These are phyloP conservation scores for Daldinia loculata DNA, from an alignment of 495 filamentous ascomycete species.

Conservation along the genomic window DNA sequence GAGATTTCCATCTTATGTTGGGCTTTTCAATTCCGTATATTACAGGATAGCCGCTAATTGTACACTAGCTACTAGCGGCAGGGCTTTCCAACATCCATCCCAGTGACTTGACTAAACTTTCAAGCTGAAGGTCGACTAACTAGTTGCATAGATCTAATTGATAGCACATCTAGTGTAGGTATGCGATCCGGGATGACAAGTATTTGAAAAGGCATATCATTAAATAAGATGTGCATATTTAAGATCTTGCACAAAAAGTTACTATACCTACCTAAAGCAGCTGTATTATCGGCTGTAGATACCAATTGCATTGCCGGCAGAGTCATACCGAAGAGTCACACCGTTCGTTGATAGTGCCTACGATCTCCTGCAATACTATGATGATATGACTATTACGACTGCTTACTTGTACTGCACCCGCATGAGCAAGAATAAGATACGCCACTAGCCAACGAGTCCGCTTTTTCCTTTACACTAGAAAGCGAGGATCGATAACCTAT, in stretches of 20 bases:
- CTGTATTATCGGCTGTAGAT: neutral
- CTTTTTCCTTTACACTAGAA: neutral
- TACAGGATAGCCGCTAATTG: neutral
- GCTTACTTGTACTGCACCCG: neutral
- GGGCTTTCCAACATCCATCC: neutral
- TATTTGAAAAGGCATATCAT: neutral
- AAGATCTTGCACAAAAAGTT: neutral
- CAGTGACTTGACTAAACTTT: neutral
- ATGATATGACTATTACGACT: neutral
- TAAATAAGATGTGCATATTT: neutral
- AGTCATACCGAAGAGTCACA: slow-evolving; percentile 2
- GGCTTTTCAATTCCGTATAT: neutral
- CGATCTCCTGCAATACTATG: neutral
- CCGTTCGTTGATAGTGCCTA: neutral
- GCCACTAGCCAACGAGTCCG: neutral
- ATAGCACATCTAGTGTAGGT: no score
- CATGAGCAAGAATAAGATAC: neutral
- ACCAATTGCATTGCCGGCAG: no score
- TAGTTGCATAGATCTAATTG: no score
- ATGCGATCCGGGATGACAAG: neutral
- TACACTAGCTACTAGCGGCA: neutral
- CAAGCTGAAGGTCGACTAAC: neutral
- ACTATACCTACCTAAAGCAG: neutral
- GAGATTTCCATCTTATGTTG: neutral
- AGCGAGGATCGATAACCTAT: slow-evolving; percentile 2